Percentiles rank a stretch among this genome's conserved stretches.
Evolutionary conservation across 2,329 filamentous ascomycete species (phyloP).

Genomic region (Didymosphaeria variabile): DNA sequence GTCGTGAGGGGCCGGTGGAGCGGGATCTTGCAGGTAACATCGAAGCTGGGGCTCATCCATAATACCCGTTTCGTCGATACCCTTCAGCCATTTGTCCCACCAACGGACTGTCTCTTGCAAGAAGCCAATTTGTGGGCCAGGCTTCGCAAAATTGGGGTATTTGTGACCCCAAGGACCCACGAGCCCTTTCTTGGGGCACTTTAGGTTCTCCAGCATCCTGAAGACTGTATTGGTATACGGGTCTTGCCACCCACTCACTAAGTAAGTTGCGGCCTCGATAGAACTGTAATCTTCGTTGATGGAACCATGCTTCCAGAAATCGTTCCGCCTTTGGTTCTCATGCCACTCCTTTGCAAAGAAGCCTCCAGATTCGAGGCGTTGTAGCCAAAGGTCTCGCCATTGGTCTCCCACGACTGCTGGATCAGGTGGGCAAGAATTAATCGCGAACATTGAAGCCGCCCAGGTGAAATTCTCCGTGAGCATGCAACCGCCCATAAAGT

Average conservation of each 20-base stretch:
- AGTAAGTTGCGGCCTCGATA: conserved; percentile 11
- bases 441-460: conserved; percentile 14
- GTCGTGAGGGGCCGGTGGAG: conserved; percentile 10
- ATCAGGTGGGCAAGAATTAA: conserved; percentile 12
- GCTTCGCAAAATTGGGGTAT: conserved; percentile 13
- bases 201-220: conserved; percentile 12
- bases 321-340: conserved; percentile 11
- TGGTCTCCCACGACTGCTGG: conserved; percentile 11
- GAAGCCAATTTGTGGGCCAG: conserved; percentile 12
- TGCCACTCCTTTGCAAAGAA: conserved; percentile 15
- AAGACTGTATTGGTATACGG: conserved; percentile 13
- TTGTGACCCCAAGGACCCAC: conserved; percentile 14
- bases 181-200: conserved; percentile 13
- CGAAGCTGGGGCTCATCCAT: conserved; percentile 15
- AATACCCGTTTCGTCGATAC: conserved; percentile 10
- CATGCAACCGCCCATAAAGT: conserved; percentile 10
- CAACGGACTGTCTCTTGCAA: conserved; percentile 15
- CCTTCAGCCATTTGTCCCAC: conserved; percentile 15
- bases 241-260: conserved; percentile 13
- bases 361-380: conserved; percentile 11
- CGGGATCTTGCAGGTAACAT: conserved; percentile 11
- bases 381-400: conserved; percentile 13
- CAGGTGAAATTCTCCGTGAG: conserved; percentile 13
- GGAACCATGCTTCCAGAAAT: conserved; percentile 15
- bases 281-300: conserved; percentile 11